Percentiles rank a stretch among this genome's conserved stretches.
Conservation (phyloP, 2,329 filamentous ascomycete genomes). For the Pestalotiopsis sp. region DNA sequence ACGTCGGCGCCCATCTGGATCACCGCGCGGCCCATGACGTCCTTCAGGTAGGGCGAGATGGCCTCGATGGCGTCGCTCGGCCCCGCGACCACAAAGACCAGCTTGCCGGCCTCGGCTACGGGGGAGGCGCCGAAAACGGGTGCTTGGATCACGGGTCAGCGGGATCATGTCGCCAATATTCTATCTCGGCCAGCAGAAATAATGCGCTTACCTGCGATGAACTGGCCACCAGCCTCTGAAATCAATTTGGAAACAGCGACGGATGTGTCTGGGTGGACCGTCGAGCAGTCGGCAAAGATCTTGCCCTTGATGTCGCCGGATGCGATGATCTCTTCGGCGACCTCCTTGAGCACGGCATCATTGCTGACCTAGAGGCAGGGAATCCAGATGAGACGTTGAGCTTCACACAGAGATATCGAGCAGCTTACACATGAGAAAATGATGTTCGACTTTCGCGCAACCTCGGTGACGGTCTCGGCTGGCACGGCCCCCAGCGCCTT, state of each 20-base stretch:
- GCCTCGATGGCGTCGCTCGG: conserved; percentile 32
- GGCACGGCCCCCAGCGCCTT: conserved; percentile 36
- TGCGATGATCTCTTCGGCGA: conserved; percentile 18
- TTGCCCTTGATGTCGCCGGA: conserved; percentile 29
- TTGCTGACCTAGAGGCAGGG: conserved; percentile 29
- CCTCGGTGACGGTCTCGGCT: conserved; percentile 23
- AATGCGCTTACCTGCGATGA: conserved; percentile 20
- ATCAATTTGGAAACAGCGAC: conserved; percentile 33
- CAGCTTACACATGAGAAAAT: conserved; percentile 30
- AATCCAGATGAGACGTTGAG: no score
- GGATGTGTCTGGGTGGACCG: conserved; percentile 36
- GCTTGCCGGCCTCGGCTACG: conserved; percentile 44
- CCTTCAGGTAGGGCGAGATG: conserved; percentile 42
- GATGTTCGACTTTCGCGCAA: conserved; percentile 31
- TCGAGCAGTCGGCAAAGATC: conserved; percentile 32
- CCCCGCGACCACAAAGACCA: conserved; percentile 46
- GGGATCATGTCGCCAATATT: not conserved
- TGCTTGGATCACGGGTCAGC: conserved; percentile 19
- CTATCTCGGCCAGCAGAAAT: not conserved
- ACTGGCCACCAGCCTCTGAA: conserved; percentile 34
- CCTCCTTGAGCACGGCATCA: conserved; percentile 35
- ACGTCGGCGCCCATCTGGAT: conserved; percentile 46
- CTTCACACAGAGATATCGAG: no score
- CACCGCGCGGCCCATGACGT: conserved; percentile 42
- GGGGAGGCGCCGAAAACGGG: conserved; percentile 47